These are phyloP conservation scores for Circinella umbellata DNA, from an alignment of 371 early-diverging fungal genomes.

Conservation along the genomic window DNA sequence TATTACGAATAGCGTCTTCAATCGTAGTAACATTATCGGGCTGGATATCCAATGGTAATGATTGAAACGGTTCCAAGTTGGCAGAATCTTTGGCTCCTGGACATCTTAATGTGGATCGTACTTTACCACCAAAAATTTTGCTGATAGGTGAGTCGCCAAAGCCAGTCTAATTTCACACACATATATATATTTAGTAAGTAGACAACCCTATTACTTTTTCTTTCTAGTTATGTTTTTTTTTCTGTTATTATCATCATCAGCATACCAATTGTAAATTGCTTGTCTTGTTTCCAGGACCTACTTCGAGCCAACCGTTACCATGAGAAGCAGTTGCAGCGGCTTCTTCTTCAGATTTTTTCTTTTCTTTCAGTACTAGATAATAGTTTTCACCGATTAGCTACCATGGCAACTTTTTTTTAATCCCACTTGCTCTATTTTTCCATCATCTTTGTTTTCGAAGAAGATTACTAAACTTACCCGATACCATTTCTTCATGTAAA, in stretches of 20 bases:
- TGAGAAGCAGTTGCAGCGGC: conserved; percentile 27
- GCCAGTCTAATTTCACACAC: conserved; percentile 47
- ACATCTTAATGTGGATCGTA: conserved; percentile 78
- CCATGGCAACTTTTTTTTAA: too few species aligned
- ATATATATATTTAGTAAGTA: too few species aligned
- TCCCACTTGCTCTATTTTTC: too few species aligned
- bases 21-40: conserved; percentile 78
- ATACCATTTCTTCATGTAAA: conserved; percentile 90
- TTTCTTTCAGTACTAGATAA: conserved; percentile 27
- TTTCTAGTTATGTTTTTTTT: neutral
- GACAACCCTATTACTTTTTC: too few species aligned
- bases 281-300: conserved; percentile 85
- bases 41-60: conserved; percentile 89
- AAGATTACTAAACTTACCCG: conserved; percentile 30
- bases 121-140: conserved; percentile 84
- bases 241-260: neutral
- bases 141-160: conserved; percentile 81
- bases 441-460: too few species aligned
- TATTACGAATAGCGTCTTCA: conserved; percentile 83
- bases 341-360: conserved; percentile 30
- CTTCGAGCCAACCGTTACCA: conserved; percentile 86
- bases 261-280: conserved; percentile 45
- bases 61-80: conserved; percentile 88
- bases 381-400: too few species aligned
- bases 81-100: conserved; percentile 82